Evolutionary conservation across 1,284 basidiomycete genomes (phyloP), one percentile per base, ranked within the genome.

Genomic region (Cerioporus squamosus): DNA sequence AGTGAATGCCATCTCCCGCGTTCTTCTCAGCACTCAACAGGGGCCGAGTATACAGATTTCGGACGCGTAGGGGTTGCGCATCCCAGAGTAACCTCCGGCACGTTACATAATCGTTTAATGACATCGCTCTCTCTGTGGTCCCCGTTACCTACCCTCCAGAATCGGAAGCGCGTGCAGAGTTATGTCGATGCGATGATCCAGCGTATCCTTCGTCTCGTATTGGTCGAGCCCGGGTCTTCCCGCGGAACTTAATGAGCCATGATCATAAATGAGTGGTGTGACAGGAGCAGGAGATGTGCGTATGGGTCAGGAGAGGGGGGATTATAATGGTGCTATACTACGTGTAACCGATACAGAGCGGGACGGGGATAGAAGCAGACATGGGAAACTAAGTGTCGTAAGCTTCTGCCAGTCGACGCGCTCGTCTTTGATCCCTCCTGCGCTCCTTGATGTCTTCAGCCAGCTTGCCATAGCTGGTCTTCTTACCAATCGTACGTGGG

Each of bases 1-100:
- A 93, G 92, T 85, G 26, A 89, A 86, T 47, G 76, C 83, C 10
- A 90, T 95, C 66, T 81, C 77, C 38, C 87, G 87, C 64, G 88
- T 95, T 22, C 81, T 93, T 64, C 81, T 97, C 55, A 94, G 91
- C 74, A 93, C 94, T 24, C 87, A 85, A 38, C 89, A 91, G 70
- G 94, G 94, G 17, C 95, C 95, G 20, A 90, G 91, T 18, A 93
- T 97, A 71, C 85, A 83, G 63, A 83, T 93, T 69, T 77, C 80
- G 52, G 87, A 90, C 68, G 61, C 70, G 23, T 76, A 71, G 59
- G 46, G 20, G 20, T 42, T 9, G 17, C 10, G 40, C 1, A 6
- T 36, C 33, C 12, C 33, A 7, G 17, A n/a, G 20, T 36, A 6
- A 5, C 36, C 22, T 45, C 58, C 52, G 71, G 73, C 48, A 56